A percentile compares a stretch with the other conserved stretches of the same genome.
These are phyloP conservation scores for Pinus tabuliformis DNA, from an alignment of 75 land plant species.

Conservation along the genomic window DNA sequence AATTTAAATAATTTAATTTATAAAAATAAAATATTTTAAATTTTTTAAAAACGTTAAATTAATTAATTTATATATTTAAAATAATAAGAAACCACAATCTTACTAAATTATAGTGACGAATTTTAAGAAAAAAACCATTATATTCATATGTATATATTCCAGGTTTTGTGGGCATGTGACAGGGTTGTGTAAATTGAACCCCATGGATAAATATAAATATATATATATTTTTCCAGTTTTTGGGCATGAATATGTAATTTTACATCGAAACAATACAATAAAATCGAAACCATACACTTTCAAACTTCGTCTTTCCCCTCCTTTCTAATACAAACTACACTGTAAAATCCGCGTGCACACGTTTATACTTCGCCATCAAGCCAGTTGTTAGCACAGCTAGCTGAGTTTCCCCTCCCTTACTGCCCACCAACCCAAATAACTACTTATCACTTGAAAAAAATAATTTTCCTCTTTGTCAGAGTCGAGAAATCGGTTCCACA, in stretches of 20 bases:
- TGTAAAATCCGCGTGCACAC: conserved; percentile 12
- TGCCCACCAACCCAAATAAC: conserved; percentile 7
- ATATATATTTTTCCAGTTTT: neutral
- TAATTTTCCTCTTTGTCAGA: neutral
- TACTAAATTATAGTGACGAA: too few relatives aligned
- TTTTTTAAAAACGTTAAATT: too few relatives aligned
- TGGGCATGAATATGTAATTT: neutral
- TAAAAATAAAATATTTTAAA: too few relatives aligned
- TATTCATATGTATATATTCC: too few relatives aligned
- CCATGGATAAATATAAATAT: neutral
- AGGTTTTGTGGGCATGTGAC: neutral
- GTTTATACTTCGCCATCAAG: conserved; percentile 10
- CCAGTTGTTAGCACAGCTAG: conserved; percentile 12
- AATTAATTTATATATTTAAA: too few relatives aligned
- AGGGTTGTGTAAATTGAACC: neutral
- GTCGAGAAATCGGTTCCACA: neutral
- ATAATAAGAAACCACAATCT: too few relatives aligned
- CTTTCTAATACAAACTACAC: conserved; percentile 3
- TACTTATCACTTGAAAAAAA: neutral
- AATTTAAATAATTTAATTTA: too few relatives aligned
- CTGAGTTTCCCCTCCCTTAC: neutral
- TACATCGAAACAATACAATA: neutral
- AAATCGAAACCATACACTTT: neutral
- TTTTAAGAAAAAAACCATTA: too few relatives aligned
- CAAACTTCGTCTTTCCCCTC: neutral